These are phyloP conservation scores for Microsporum audouinii DNA, from an alignment of 2,329 filamentous ascomycete genomes.

Conservation along the genomic window DNA sequence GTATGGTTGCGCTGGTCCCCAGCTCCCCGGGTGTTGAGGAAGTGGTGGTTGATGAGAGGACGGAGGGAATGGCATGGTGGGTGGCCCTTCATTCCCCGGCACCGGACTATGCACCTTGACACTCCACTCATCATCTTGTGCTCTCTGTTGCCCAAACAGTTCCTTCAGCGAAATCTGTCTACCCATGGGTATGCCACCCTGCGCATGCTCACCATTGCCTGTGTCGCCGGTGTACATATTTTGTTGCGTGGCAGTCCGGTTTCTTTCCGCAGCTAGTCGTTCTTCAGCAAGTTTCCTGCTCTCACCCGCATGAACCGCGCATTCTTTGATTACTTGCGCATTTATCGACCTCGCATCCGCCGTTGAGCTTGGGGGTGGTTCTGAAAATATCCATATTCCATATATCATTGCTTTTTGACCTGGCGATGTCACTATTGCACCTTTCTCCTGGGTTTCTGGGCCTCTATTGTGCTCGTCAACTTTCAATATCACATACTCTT, in stretches of 20 bases:
- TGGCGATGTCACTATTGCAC: conserved; percentile 8
- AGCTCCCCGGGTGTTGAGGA: background rate
- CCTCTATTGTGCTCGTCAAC: conserved; percentile 27
- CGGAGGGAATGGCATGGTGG: background rate
- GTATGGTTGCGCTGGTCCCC: background rate
- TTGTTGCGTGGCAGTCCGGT: conserved; percentile 24
- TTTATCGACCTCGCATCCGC: conserved; percentile 41
- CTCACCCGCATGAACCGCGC: conserved; percentile 42
- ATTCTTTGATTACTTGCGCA: conserved; percentile 44
- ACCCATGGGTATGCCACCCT: conserved; percentile 39
- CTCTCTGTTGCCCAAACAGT: conserved; percentile 44
- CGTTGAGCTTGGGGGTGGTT: conserved; percentile 45
- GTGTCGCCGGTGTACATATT: conserved; percentile 22
- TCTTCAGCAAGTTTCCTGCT: conserved; percentile 38
- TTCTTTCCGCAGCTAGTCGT: conserved; percentile 20
- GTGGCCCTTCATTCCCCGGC: conserved; percentile 2
- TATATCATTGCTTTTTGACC: conserved; percentile 32
- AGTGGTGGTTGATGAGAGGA: background rate
- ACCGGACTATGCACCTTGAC: conserved; percentile 35
- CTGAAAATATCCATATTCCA: conserved; percentile 55
- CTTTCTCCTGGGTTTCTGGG: conserved; percentile 11
- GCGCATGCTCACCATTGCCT: conserved; percentile 25
- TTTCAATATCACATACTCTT: conserved; percentile 51
- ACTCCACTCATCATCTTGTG: conserved; percentile 42
- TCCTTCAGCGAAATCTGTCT: conserved; percentile 43